Percentiles rank a stretch among this genome's conserved stretches.
Evolutionary conservation across 768 basidiomycete species (phyloP).

Genomic region (Lyophyllum decastes): DNA sequence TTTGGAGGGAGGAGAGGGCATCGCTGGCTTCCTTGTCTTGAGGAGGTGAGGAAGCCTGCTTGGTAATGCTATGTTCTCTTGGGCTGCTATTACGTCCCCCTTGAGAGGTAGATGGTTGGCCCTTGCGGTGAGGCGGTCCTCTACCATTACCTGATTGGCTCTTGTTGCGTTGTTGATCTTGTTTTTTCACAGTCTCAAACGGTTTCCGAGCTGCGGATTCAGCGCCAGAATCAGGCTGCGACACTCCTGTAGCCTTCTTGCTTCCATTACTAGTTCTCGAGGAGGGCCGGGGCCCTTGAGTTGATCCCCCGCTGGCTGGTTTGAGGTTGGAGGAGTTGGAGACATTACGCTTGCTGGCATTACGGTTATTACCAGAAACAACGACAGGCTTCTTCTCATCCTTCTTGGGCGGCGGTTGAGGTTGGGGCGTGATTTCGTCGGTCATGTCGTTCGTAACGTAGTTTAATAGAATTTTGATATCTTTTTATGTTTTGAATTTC

Average conservation of each 20-base stretch:
- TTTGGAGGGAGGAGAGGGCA: constrained; percentile 85
- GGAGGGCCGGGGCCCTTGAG: constrained; percentile 55
- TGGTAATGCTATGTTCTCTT: constrained; percentile 44
- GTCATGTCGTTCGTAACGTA: constrained; percentile 86
- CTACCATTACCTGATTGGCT: constrained; percentile 48
- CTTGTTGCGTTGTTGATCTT: constrained; percentile 56
- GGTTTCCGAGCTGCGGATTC: constrained; percentile 68
- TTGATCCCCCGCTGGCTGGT: constrained; percentile 41
- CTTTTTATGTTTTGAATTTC: constrained; percentile 44
- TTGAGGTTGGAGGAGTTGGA: constrained; percentile 50
- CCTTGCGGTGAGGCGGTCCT: constrained; percentile 54
- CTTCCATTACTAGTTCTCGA: constrained; percentile 66
- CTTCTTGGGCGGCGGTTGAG: constrained; percentile 58
- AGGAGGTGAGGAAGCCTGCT: constrained; percentile 50
- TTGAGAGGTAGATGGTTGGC: constrained; percentile 59
- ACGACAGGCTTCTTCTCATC: constrained; percentile 71
- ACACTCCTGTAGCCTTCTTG: constrained; percentile 44
- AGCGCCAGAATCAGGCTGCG: constrained; percentile 66
- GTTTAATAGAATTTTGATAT: constrained; percentile 47
- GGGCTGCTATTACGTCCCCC: constrained; percentile 44
- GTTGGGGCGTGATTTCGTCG: constrained; percentile 70
- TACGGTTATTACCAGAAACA: constrained; percentile 50
- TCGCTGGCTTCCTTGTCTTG: constrained; percentile 69
- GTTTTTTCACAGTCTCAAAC: constrained; percentile 54
- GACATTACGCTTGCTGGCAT: constrained; percentile 53